phyloP scores from a whole-genome alignment of 129 eudicot genomes.

The Dittrichia graveolens region DNA sequence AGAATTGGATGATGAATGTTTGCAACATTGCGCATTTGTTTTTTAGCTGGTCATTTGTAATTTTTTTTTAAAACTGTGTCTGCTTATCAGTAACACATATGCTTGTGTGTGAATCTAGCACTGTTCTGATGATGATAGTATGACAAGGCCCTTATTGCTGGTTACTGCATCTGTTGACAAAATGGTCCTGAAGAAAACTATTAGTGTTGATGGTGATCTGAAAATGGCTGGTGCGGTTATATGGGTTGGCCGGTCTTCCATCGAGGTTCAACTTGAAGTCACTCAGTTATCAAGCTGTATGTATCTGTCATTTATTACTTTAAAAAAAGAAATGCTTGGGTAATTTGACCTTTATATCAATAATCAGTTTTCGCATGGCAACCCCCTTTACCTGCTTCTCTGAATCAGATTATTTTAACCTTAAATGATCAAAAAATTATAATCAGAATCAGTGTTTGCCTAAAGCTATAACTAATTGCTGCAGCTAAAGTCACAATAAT shows the following conservation, averaged over 20 bases:
- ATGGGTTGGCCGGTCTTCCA: conserved; percentile 96
- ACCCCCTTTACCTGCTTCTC: too few species aligned
- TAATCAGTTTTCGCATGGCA: not conserved
- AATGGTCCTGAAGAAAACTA: conserved; percentile 86
- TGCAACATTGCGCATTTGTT: not conserved
- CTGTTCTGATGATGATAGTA: conserved; percentile 88
- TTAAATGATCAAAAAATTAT: too few species aligned
- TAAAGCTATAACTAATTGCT: too few species aligned
- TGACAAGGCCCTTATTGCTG: conserved; percentile 81
- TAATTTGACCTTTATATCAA: not conserved
- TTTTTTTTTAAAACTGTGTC: conserved; percentile 10
- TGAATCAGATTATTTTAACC: too few species aligned
- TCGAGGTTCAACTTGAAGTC: conserved; percentile 93
- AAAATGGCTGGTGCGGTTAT: conserved; percentile 78
- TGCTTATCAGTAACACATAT: not conserved
- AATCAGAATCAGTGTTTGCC: too few species aligned
- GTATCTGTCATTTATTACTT: not conserved
- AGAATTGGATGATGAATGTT: too few species aligned
- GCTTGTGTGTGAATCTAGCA: conserved; percentile 52
- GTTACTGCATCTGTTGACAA: conserved; percentile 98
- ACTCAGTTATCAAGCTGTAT: conserved; percentile 70
- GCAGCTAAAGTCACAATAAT: too few species aligned
- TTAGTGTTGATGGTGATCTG: conserved; percentile 83
- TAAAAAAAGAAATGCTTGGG: not conserved
- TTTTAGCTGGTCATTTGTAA: not conserved